Evolutionary conservation across 805 yeast species (phyloP), one percentile per base, ranked within the genome.

Genomic region (Starmerella potacharoeniae): DNA sequence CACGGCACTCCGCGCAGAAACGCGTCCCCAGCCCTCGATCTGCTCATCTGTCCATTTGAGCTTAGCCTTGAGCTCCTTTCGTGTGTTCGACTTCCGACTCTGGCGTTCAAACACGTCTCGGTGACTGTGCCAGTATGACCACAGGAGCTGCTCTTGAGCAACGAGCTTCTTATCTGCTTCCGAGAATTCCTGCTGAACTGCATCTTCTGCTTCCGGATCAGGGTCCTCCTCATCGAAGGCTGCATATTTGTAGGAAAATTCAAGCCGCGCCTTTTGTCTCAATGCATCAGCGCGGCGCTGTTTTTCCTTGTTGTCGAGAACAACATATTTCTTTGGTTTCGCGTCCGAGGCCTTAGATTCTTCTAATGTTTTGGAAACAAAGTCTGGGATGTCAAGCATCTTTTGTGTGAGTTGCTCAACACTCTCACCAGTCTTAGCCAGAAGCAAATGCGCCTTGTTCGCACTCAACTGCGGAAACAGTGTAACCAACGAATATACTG

Each of bases 1-100:
- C 6, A 2, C 10, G 30, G 16, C 16, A 30, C 40, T 22, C 5
- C 16, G 4, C 29, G 57, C 60, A 4, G 50, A 41, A 2, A 85
- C 84, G 54, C 84, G 71, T 1, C 84, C 83, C 97, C 97, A 91
- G 0, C 96, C 95, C 73, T 90, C 96, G 49, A 91, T 80, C 66
- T 87, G 95, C 64, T 88, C 96, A 68, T 89, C 90, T 0, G 89
- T 74, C 96, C 95, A 88, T 0, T 73, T 73, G 0, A 83, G 77
- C 40, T 73, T 72, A 6, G 66, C 61, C 59, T 75, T 78, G 65
- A 87, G 70, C 30, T 74, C 75, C 35, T 71, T 69, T 52, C 96
- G 73, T 9, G 65, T 68, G 44, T 72, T 69, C 0, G 82, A 58
- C 40, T 79, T 79, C 58, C 96, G 72, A 10, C 72, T 65, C 0